Percentiles rank a stretch among this genome's conserved stretches.
These are phyloP conservation scores for Heracleum sosnowskyi DNA, from an alignment of 129 eudicot species.

Conservation along the genomic window DNA sequence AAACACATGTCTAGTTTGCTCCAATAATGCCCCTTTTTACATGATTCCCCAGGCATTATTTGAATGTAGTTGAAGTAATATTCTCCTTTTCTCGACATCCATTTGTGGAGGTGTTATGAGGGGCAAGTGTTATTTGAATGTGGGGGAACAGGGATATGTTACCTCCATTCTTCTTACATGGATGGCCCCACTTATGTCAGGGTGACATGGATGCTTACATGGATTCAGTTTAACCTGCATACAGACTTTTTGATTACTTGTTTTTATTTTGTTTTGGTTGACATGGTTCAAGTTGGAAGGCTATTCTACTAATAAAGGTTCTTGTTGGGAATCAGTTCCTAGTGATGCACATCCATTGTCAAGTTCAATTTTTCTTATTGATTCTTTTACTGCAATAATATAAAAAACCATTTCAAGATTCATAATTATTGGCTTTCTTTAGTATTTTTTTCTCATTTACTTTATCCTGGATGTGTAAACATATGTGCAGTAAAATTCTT, in stretches of 20 bases:
- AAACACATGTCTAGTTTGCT: conserved; percentile 18
- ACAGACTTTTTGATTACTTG: conserved; percentile 25
- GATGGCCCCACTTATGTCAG: conserved; percentile 17
- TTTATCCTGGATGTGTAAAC: background rate
- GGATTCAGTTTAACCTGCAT: conserved; percentile 19
- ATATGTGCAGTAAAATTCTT: conserved; percentile 2
- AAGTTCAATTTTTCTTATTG: conserved; percentile 12
- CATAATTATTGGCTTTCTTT: conserved; percentile 6
- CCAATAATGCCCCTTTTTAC: conserved; percentile 38
- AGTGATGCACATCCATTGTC: conserved; percentile 22
- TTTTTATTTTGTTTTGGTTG: conserved; percentile 29
- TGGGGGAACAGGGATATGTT: conserved; percentile 26
- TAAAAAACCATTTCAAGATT: conserved; percentile 18
- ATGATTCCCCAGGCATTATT: conserved; percentile 69
- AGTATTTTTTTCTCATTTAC: background rate
- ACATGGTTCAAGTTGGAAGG: conserved; percentile 23
- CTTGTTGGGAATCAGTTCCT: conserved; percentile 44
- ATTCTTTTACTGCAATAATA: conserved; percentile 22
- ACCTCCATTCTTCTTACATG: conserved; percentile 25
- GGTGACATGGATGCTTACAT: conserved; percentile 26
- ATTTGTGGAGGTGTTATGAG: conserved; percentile 41
- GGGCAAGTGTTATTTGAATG: conserved; percentile 28
- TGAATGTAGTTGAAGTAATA: conserved; percentile 27
- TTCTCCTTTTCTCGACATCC: conserved; percentile 41
- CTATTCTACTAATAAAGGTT: conserved; percentile 13